Conservation (phyloP, 345 rosid genomes). For the Camelina laxa region DNA sequence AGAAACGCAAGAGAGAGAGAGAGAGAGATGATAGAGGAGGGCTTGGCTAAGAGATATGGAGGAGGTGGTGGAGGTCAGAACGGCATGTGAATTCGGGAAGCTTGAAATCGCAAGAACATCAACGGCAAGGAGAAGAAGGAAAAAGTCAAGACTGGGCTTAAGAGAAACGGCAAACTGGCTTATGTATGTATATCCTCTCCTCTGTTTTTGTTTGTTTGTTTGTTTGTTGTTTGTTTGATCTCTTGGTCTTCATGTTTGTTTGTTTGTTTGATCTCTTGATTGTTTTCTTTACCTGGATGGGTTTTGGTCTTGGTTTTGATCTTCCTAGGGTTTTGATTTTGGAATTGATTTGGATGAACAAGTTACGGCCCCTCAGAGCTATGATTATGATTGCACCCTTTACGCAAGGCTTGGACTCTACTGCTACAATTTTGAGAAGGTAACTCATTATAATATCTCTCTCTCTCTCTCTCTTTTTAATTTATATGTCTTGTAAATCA, state of each 20-base stretch:
- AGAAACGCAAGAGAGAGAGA: no score
- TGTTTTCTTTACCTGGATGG: background rate
- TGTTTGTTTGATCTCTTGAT: no score
- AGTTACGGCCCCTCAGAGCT: background rate
- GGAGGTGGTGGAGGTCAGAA: background rate
- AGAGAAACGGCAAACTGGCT: background rate
- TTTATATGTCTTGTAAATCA: no score
- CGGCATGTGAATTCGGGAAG: background rate
- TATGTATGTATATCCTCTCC: background rate
- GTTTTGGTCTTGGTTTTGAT: no score
- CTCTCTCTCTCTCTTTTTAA: background rate
- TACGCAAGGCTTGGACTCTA: background rate
- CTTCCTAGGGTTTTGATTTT: background rate
- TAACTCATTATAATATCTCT: background rate
- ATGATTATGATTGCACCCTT: background rate
- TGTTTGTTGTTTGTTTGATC: background rate
- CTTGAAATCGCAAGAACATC: background rate
- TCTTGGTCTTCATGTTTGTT: background rate
- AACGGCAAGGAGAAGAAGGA: background rate
- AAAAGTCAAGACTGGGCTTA: background rate
- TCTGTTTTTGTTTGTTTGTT: background rate
- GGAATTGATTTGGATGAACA: no score
- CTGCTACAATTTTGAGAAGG: slow-evolving; percentile 3
- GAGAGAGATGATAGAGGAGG: background rate
- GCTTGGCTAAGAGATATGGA: background rate